phyloP scores from a whole-genome alignment of 192 early-diverging fungal genomes.

The Podila verticillata region DNA sequence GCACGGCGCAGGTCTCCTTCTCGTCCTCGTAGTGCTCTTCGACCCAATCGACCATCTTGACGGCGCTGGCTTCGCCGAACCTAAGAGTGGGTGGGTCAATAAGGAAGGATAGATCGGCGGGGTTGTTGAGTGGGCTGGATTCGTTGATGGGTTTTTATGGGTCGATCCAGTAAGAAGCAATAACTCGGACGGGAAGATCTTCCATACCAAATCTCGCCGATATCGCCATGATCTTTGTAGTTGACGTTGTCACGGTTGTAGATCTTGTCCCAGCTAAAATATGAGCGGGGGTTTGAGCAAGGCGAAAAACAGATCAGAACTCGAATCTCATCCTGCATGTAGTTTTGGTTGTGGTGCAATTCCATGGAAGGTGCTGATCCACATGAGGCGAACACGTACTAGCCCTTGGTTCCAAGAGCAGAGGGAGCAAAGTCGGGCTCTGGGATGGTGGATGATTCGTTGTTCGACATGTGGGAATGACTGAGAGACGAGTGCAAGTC shows the following conservation, averaged over 20 bases:
- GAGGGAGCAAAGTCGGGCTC: conserved; percentile 60
- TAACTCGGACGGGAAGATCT: not conserved
- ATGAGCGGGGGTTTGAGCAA: too few relatives aligned
- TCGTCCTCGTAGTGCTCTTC: conserved; percentile 41
- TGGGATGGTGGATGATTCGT: conserved; percentile 27
- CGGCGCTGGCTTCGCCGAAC: conserved; percentile 87
- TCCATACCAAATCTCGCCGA: conserved; percentile 87
- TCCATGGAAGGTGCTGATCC: not conserved
- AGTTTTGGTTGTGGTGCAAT: not conserved
- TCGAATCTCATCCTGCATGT: not conserved
- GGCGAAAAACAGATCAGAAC: not conserved
- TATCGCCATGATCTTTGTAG: conserved; percentile 85
- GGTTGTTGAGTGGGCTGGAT: not conserved
- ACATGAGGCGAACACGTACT: conserved; percentile 51
- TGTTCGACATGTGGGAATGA: not conserved
- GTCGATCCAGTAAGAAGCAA: too few relatives aligned
- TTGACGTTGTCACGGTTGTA: conserved; percentile 85
- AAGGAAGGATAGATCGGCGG: not conserved
- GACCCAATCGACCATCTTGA: conserved; percentile 93
- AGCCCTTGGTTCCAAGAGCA: conserved; percentile 68
- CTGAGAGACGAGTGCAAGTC: not conserved
- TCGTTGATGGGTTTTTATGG: not conserved
- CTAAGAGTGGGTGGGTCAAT: conserved; percentile 27
- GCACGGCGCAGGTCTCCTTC: conserved; percentile 55
- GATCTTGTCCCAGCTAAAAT: conserved; percentile 80